These are phyloP conservation scores for Melanomma pulvis-pyrius DNA, from an alignment of 495 filamentous ascomycete species.

Conservation along the genomic window DNA sequence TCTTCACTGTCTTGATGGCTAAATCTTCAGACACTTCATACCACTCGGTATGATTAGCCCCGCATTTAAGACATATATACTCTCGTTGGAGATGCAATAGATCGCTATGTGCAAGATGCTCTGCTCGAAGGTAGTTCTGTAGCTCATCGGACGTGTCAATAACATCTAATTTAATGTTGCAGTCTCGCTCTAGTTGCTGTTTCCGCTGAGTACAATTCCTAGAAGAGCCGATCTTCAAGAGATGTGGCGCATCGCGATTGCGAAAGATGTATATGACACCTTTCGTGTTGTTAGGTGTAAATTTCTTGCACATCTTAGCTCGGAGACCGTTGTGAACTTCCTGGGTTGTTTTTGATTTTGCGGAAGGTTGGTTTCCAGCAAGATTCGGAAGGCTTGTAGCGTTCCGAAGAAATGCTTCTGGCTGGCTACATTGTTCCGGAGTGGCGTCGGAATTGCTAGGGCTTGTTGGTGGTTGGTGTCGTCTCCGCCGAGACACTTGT, in stretches of 20 bases:
- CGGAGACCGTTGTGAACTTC: slow-evolving; percentile 6
- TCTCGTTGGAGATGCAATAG: background rate
- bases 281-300: background rate
- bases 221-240: slow-evolving; percentile 4
- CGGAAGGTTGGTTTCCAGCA: background rate
- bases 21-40: slow-evolving; percentile 4
- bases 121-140: background rate
- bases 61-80: background rate
- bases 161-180: background rate
- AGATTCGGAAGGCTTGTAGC: background rate
- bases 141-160: background rate
- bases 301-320: background rate
- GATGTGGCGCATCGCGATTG: background rate
- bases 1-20: slow-evolving; percentile 7
- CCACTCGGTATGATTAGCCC: slow-evolving; percentile 5
- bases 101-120: slow-evolving; percentile 4
- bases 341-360: background rate
- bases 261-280: slow-evolving; percentile 9
- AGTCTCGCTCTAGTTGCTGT: background rate
- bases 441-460: background rate
- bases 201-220: background rate
- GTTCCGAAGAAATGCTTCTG: background rate
- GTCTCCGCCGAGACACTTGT: background rate
- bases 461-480: background rate
- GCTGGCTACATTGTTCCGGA: background rate